These are phyloP conservation scores for Perkinsus chesapeaki DNA, from an alignment of 169 alveolate genomes.

Conservation along the genomic window DNA sequence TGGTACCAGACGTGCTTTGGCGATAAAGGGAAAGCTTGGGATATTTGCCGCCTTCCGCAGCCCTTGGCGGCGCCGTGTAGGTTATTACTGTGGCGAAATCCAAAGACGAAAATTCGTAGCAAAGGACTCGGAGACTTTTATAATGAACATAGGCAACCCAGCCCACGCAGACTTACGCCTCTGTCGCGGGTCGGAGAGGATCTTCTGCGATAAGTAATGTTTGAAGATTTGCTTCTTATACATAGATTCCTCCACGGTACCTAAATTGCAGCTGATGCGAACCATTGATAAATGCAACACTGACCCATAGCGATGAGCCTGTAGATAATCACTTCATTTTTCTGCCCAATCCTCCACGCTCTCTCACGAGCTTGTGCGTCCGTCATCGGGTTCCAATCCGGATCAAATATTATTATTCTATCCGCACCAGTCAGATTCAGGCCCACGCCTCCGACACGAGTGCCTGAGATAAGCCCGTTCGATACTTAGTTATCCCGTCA, in stretches of 20 bases:
- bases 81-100: too few species aligned
- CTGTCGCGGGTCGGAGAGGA: slow-evolving; percentile 41
- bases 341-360: slow-evolving; percentile 80
- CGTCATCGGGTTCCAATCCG: slow-evolving; percentile 80
- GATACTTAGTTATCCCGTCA: too few species aligned
- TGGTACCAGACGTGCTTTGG: too few species aligned
- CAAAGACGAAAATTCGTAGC: too few species aligned
- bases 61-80: too few species aligned
- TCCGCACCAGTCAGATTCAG: slow-evolving; percentile 68
- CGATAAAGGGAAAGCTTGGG: too few species aligned
- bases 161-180: too few species aligned
- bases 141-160: too few species aligned
- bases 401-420: slow-evolving; percentile 69
- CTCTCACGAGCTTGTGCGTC: slow-evolving; percentile 66
- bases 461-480: slow-evolving; percentile 42
- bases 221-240: slow-evolving; percentile 60
- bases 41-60: too few species aligned
- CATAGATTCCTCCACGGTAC: slow-evolving; percentile 63
- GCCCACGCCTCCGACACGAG: slow-evolving; percentile 79
- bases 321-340: slow-evolving; percentile 67
- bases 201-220: slow-evolving; percentile 47
- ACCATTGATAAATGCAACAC: too few species aligned
- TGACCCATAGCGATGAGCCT: slow-evolving; percentile 47
- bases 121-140: too few species aligned
- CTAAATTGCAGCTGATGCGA: too few species aligned